Evolutionary conservation across 2,329 filamentous ascomycete genomes (phyloP).

Genomic region (Plectosphaerella sp.): DNA sequence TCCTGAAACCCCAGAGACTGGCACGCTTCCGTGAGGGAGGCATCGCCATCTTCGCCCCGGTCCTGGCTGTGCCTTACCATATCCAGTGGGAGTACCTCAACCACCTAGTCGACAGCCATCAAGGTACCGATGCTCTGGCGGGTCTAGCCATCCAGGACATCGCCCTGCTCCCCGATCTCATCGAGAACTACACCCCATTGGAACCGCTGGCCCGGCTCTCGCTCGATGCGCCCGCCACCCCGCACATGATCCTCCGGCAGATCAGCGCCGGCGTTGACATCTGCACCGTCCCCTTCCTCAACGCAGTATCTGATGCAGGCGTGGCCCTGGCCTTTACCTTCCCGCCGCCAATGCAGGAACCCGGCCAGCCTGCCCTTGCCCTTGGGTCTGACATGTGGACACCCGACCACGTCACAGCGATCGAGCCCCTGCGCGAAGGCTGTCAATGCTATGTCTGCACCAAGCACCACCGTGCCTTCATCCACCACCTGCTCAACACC

Average conservation of each 20-base stretch:
- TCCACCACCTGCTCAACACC: constrained; percentile 81
- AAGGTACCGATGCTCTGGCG: constrained; percentile 49
- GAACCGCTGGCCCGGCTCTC: constrained; percentile 66
- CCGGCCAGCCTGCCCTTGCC: constrained; percentile 25
- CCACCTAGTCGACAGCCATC: constrained; percentile 56
- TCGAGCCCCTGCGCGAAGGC: constrained; percentile 54
- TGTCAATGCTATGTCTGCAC: constrained; percentile 84
- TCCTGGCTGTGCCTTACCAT: constrained; percentile 71
- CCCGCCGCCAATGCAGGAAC: constrained; percentile 32
- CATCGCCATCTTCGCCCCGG: constrained; percentile 54
- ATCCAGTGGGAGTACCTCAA: constrained; percentile 79
- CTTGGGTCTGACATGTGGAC: constrained; percentile 80
- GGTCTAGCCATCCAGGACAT: constrained; percentile 77
- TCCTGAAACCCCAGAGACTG: constrained; percentile 41
- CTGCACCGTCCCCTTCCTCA: constrained; percentile 72
- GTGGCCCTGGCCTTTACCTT: constrained; percentile 80
- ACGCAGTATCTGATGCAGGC: constrained; percentile 72
- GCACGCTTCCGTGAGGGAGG: constrained; percentile 21
- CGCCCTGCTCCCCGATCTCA: constrained; percentile 63
- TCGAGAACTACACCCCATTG: constrained; percentile 48
- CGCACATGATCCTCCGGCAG: constrained; percentile 73
- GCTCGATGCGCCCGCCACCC: constrained; percentile 63
- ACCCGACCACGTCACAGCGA: constrained; percentile 52
- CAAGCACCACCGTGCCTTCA: constrained; percentile 78
- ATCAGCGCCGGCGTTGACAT: constrained; percentile 75